A percentile compares a stretch with the other conserved stretches of the same genome.
These are phyloP conservation scores for Aechmea fasciata DNA, from an alignment of 176 grass and related monocot genomes.

Conservation along the genomic window DNA sequence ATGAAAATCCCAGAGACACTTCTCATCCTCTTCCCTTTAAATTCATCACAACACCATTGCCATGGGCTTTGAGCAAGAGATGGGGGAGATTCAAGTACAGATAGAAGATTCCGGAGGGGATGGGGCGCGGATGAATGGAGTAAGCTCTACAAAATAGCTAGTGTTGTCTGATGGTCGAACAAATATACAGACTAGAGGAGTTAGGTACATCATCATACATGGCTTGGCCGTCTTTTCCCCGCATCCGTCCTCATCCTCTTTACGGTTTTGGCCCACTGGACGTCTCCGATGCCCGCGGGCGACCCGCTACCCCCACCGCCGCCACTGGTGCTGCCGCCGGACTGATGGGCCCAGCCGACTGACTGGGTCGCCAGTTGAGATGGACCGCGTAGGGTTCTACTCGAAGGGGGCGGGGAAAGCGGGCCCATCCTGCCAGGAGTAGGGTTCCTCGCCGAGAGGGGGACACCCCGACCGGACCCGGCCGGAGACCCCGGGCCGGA, in stretches of 20 bases:
- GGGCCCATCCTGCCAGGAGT: constrained; percentile 43
- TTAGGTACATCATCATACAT: constrained; percentile 35
- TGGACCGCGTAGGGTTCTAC: constrained; percentile 36
- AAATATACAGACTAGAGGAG: constrained; percentile 3
- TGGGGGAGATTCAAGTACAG: no score
- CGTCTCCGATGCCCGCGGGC: constrained; percentile 49
- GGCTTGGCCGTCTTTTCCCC: constrained; percentile 81
- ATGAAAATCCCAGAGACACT: no score
- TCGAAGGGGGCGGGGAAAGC: constrained; percentile 25
- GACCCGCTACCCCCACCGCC: constrained; percentile 26
- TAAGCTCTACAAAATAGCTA: background rate
- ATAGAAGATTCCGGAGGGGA: background rate
- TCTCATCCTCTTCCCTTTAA: no score
- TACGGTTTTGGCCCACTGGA: constrained; percentile 91
- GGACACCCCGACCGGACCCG: constrained; percentile 53
- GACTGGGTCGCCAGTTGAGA: constrained; percentile 41
- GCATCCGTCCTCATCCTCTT: constrained; percentile 77
- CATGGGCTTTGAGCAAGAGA: no score
- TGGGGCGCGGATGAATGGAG: background rate
- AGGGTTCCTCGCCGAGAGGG: constrained; percentile 24
- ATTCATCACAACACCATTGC: no score
- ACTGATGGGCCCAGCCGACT: constrained; percentile 34
- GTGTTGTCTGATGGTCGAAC: background rate
- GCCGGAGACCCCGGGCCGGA: constrained; percentile 35
- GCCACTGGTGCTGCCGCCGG: constrained; percentile 11